Conservation (phyloP, 768 basidiomycete genomes). For the Rhizopogon vulgaris region DNA sequence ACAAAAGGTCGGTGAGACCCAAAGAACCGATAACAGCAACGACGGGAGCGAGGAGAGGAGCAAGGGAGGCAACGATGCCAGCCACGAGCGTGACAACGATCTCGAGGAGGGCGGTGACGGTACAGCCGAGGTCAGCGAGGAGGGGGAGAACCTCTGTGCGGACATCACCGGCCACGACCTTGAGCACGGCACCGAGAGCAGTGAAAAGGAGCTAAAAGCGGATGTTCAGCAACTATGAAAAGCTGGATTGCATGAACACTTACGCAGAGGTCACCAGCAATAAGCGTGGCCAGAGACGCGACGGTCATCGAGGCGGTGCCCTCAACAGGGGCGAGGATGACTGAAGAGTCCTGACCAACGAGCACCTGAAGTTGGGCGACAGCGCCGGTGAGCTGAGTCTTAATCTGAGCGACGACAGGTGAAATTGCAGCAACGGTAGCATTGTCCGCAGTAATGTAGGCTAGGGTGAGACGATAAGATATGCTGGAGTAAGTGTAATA, state of each 20-base stretch:
- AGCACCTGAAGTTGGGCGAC: slow-evolving; percentile 20
- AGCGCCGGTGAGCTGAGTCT: slow-evolving; percentile 15
- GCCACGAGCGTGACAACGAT: slow-evolving; percentile 11
- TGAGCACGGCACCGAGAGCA: slow-evolving; percentile 20
- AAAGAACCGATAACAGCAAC: slow-evolving; percentile 17
- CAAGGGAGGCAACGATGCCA: slow-evolving; percentile 17
- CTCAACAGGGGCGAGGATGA: slow-evolving; percentile 20
- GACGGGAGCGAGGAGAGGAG: slow-evolving; percentile 14
- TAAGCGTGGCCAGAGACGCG: slow-evolving; percentile 15
- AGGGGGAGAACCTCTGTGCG: slow-evolving; percentile 12
- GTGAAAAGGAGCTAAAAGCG: slow-evolving; percentile 20
- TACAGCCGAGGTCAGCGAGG: slow-evolving; percentile 14
- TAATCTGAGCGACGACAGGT: slow-evolving; percentile 17
- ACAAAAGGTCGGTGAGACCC: slow-evolving; percentile 13
- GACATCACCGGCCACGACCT: slow-evolving; percentile 8
- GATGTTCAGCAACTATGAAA: neutral
- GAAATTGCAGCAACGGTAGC: slow-evolving; percentile 16
- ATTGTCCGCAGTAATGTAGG: slow-evolving; percentile 16
- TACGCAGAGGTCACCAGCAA: slow-evolving; percentile 20
- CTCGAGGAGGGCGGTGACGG: neutral
- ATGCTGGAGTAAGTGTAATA: neutral
- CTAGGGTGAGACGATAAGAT: slow-evolving; percentile 12
- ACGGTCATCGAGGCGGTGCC: slow-evolving; percentile 21
- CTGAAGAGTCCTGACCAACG: slow-evolving; percentile 11
- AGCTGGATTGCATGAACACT: neutral